phyloP scores from a whole-genome alignment of 768 basidiomycete genomes.

The Mycena kentingensis region DNA sequence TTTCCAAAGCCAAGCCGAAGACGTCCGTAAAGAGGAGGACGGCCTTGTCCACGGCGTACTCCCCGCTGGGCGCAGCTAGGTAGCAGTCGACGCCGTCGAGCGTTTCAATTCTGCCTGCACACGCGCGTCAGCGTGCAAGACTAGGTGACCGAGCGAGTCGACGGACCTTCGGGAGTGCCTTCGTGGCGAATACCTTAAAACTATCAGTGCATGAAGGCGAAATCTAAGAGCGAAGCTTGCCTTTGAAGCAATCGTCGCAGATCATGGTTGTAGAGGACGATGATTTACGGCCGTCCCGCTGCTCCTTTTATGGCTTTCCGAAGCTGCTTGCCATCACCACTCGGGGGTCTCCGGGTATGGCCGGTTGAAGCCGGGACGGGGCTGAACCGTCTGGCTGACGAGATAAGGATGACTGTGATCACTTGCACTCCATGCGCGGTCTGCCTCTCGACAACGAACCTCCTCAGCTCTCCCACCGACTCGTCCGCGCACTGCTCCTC shows the following conservation, averaged over 20 bases:
- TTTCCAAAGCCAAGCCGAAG: conserved; percentile 37
- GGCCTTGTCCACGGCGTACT: conserved; percentile 42
- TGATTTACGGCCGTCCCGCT: too few relatives aligned
- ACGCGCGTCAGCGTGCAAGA: background rate
- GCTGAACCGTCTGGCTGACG: too few relatives aligned
- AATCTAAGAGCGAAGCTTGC: conserved; percentile 4
- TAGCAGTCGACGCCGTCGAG: conserved; percentile 42
- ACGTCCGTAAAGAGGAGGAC: conserved; percentile 43
- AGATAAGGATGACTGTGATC: too few relatives aligned
- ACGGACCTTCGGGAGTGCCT: conserved; percentile 20
- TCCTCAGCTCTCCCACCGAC: background rate
- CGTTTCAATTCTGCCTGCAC: conserved; percentile 26
- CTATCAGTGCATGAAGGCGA: background rate
- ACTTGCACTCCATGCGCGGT: too few relatives aligned
- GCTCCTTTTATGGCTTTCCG: too few relatives aligned
- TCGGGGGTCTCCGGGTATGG: too few relatives aligned
- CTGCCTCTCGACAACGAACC: conserved; percentile 3
- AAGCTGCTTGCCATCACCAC: too few relatives aligned
- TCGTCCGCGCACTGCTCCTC: background rate
- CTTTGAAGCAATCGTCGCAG: conserved; percentile 31
- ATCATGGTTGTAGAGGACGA: conserved; percentile 27
- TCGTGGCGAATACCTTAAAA: conserved; percentile 28
- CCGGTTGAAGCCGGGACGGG: too few relatives aligned
- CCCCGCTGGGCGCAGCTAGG: conserved; percentile 39
- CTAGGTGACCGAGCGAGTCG: too few relatives aligned